Evolutionary conservation across 2,329 filamentous ascomycete species (phyloP), one percentile per base, ranked within the genome.

Genomic region (Cytospora piceicola): DNA sequence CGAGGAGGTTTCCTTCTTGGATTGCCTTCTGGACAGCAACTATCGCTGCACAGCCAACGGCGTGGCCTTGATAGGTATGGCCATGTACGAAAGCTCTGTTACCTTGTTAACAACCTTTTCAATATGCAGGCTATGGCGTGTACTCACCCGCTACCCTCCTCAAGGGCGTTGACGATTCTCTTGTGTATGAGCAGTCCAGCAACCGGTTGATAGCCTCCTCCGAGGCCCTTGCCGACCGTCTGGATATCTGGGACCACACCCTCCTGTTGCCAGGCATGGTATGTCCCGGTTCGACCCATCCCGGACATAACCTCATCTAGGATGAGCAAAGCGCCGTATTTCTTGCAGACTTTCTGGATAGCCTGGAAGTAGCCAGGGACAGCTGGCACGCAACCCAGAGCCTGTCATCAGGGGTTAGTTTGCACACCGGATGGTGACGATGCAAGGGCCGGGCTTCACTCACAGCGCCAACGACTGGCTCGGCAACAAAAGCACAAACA

Each of bases 401-500:
- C 80, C 85, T 79, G 55, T 57, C 12, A n/a, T n/a, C 15, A 15
- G 15, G 15, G 15, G 3, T 27, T 57, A n/a, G 12, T 29, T 11
- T 17, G 11, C 17, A 15, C n/a, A 42, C 22, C 12, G n/a, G 4
- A 4, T 27, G 39, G 2, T 49, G 15, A n/a, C n/a, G 11, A 17
- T 22, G 52, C 29, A 29, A 11, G 24, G 24, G 8, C 36, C 17
- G 34, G 32, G 27, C 15, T n/a, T 36, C 29, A 75, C 79, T 76
- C 81, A 90, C 88, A 39, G 90, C 89, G 3, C 91, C 90, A 17
- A 90, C 89, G 1, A 94, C 82, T 0, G 90, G 88, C 75, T 94
- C 91, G 1, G 88, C 88, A 29, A 93, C 81, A 71, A 94, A 92
- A 0, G 88, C 90, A 61, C 87, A 89, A 0, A 93, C 88, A 0